Conservation (phyloP, 768 basidiomycete species). For the Rhodosporidiobolus odoratus region DNA sequence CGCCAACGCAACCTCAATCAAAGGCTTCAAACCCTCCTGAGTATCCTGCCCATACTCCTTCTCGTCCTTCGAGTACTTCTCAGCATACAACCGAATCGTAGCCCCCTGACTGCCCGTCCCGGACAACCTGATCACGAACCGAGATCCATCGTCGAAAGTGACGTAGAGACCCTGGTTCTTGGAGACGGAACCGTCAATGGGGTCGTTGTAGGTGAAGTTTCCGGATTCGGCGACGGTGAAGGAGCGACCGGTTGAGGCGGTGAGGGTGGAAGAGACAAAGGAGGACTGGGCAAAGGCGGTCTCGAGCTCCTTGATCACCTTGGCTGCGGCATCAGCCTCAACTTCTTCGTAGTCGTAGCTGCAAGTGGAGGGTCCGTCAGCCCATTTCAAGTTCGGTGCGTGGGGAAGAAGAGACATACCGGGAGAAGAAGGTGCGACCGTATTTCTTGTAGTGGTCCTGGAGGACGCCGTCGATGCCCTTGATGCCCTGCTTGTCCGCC, state of each 20-base stretch:
- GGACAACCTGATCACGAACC: constrained; percentile 91
- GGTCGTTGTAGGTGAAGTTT: constrained; percentile 95
- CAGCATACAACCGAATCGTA: constrained; percentile 92
- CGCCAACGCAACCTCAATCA: constrained; percentile 90
- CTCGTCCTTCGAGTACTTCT: constrained; percentile 68
- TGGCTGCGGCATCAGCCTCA: constrained; percentile 79
- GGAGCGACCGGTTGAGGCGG: constrained; percentile 61
- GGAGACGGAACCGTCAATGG: constrained; percentile 89
- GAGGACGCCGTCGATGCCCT: constrained; percentile 77
- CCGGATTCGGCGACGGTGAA: constrained; percentile 73
- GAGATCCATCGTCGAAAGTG: constrained; percentile 80
- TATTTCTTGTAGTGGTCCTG: constrained; percentile 82
- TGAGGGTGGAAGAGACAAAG: constrained; percentile 64
- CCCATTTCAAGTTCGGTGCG: not conserved
- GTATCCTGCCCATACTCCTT: constrained; percentile 54
- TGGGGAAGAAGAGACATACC: constrained; percentile 42
- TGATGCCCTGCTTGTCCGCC: constrained; percentile 62
- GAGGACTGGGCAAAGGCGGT: constrained; percentile 57
- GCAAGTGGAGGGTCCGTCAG: not conserved
- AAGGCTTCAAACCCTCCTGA: constrained; percentile 81
- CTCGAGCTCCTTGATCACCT: constrained; percentile 73
- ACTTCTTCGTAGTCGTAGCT: constrained; percentile 99
- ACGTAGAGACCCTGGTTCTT: constrained; percentile 95
- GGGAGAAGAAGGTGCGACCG: constrained; percentile 96
- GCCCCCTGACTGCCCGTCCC: constrained; percentile 96